Percentiles rank a stretch among this genome's conserved stretches.
Conservation (phyloP, 306 rosid genomes). For the Lathyrus aphaca region DNA sequence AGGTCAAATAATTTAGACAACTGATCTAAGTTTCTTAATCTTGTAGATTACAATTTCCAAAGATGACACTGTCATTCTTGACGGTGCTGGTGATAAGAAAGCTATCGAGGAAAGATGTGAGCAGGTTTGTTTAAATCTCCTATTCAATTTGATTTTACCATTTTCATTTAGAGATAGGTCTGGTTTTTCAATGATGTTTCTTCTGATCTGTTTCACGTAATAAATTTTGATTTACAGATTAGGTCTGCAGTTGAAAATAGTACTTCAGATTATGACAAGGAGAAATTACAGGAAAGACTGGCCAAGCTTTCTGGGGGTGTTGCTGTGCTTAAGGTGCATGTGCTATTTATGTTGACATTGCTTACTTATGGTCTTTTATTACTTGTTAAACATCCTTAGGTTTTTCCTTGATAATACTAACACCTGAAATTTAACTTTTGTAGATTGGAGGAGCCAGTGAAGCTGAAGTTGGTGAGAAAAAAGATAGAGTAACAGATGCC, state of each 20-base stretch:
- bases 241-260: constrained; percentile 77
- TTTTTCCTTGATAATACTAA: constrained; percentile 24
- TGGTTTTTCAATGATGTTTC: constrained; percentile 1
- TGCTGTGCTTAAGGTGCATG: constrained; percentile 81
- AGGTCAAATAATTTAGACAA: background rate
- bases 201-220: constrained; percentile 12
- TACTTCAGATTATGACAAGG: constrained; percentile 95
- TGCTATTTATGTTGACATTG: constrained; percentile 1
- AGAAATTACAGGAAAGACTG: constrained; percentile 89
- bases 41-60: constrained; percentile 84
- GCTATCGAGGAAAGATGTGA: constrained; percentile 91
- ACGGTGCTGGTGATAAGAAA: constrained; percentile 94
- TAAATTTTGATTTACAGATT: constrained; percentile 54
- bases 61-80: constrained; percentile 96
- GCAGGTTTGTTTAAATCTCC: constrained; percentile 59
- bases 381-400: background rate
- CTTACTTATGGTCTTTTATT: background rate
- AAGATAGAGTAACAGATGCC: constrained; percentile 97
- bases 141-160: constrained; percentile 20
- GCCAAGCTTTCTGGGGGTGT: constrained; percentile 98
- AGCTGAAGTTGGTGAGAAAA: constrained; percentile 91
- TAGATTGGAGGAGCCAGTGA: constrained; percentile 99
- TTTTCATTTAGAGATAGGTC: background rate
- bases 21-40: constrained; percentile 27
- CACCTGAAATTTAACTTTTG: background rate